A percentile compares a stretch with the other conserved stretches of the same genome.
Evolutionary conservation across 768 basidiomycete genomes (phyloP).

Genomic region (Tricholoma sp.): DNA sequence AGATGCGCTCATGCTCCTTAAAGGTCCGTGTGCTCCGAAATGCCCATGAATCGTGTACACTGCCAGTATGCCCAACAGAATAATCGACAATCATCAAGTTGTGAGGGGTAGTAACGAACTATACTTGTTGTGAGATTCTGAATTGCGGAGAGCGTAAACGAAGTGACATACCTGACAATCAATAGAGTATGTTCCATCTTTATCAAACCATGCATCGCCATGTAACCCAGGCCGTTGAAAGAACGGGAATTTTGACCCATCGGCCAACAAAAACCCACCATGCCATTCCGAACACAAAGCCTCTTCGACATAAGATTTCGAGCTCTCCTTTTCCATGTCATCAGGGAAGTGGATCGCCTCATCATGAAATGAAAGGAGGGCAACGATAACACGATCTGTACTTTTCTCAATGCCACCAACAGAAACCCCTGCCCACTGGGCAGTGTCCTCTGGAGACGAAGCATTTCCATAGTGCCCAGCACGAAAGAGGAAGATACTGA

Average conservation of each 20-base stretch:
- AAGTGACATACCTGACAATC: slow-evolving; percentile 11
- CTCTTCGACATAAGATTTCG: slow-evolving; percentile 9
- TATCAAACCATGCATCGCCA: slow-evolving; percentile 19
- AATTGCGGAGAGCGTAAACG: background rate
- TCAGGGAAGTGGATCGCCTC: slow-evolving; percentile 1
- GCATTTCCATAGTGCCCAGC: slow-evolving; percentile 13
- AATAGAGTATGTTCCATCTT: slow-evolving; percentile 15
- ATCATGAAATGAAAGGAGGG: too few species aligned
- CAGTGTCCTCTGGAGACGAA: slow-evolving; percentile 11
- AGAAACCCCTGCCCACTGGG: slow-evolving; percentile 3
- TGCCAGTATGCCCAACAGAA: background rate
- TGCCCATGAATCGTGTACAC: slow-evolving; percentile 20
- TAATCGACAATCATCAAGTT: slow-evolving; percentile 12
- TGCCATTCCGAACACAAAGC: slow-evolving; percentile 12
- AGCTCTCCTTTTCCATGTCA: slow-evolving; percentile 6
- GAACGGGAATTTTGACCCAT: slow-evolving; percentile 21
- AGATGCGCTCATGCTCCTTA: slow-evolving; percentile 12
- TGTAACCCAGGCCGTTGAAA: slow-evolving; percentile 19
- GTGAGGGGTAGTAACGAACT: slow-evolving; percentile 8
- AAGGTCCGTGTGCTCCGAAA: slow-evolving; percentile 12
- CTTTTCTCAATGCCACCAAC: too few species aligned
- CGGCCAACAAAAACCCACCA: slow-evolving; percentile 20
- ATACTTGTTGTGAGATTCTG: background rate
- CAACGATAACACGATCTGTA: slow-evolving; percentile 18
- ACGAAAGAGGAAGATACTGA: slow-evolving; percentile 18